These are phyloP conservation scores for Magnusiomyces ingens DNA, from an alignment of 1,139 yeast genomes.

Conservation along the genomic window DNA sequence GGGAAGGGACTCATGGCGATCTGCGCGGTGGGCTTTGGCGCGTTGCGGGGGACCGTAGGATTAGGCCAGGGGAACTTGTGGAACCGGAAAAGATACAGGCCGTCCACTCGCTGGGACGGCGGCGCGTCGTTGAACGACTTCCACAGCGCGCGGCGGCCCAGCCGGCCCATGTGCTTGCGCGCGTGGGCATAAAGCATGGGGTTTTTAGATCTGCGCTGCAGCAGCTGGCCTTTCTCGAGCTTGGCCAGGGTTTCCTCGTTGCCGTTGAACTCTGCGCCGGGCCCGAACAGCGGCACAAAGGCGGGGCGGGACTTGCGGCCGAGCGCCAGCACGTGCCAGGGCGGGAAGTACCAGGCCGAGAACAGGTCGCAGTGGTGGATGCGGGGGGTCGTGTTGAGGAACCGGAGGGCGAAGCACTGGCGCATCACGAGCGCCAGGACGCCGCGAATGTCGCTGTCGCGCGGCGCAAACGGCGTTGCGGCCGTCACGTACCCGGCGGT, in stretches of 20 bases:
- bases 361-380: constrained; percentile 18
- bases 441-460: constrained; percentile 23
- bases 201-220: constrained; percentile 24
- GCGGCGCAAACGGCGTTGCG: too few species aligned
- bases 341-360: constrained; percentile 37
- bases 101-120: constrained; percentile 35
- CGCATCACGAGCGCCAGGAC: constrained; percentile 21
- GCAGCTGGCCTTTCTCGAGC: neutral
- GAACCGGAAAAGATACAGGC: constrained; percentile 41
- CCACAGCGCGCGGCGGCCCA: constrained; percentile 34
- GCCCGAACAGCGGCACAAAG: constrained; percentile 24
- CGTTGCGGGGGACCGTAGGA: neutral
- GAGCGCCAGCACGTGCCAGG: constrained; percentile 39
- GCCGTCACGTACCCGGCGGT: too few species aligned
- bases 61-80: constrained; percentile 17
- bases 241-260: constrained; percentile 9
- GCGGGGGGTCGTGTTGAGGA: constrained; percentile 17
- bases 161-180: constrained; percentile 38
- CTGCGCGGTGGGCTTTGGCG: too few species aligned
- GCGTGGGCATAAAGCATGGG: constrained; percentile 39
- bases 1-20: too few species aligned
- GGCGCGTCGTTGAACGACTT: constrained; percentile 23
- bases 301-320: constrained; percentile 50
- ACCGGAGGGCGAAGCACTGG: constrained; percentile 17
- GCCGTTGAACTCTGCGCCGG: constrained; percentile 28